A percentile compares a stretch with the other conserved stretches of the same genome.
These are phyloP conservation scores for Mortierella claussenii DNA, from an alignment of 192 early-diverging fungal species.

Conservation along the genomic window DNA sequence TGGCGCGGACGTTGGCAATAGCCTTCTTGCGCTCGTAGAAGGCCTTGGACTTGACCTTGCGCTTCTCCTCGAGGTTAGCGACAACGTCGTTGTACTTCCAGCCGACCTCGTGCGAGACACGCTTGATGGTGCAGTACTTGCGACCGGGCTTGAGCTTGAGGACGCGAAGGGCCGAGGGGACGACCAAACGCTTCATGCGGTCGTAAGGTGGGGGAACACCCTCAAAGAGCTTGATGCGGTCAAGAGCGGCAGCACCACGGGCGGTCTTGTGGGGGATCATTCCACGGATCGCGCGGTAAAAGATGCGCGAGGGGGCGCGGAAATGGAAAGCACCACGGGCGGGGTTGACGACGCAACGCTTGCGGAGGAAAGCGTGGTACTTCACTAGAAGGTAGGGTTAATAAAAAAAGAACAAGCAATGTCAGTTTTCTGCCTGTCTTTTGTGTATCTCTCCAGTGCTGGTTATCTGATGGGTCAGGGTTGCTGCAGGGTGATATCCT, in stretches of 20 bases:
- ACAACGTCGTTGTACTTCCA: slow-evolving; percentile 99
- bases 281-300: slow-evolving; percentile 97
- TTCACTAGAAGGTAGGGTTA: slow-evolving; percentile 72
- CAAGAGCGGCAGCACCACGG: slow-evolving; percentile 96
- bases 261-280: slow-evolving; percentile 99
- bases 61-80: slow-evolving; percentile 97
- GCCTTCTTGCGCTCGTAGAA: slow-evolving; percentile 95
- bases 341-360: slow-evolving; percentile 98
- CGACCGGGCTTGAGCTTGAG: slow-evolving; percentile 96
- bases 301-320: slow-evolving; percentile 96
- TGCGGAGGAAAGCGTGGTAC: slow-evolving; percentile 96
- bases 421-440: no score
- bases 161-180: slow-evolving; percentile 96
- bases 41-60: slow-evolving; percentile 93
- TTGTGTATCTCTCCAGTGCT: no score
- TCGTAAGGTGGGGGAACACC: slow-evolving; percentile 98
- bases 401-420: no score
- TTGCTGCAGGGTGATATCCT: no score
- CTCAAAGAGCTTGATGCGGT: slow-evolving; percentile 99
- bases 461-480: no score
- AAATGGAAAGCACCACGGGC: slow-evolving; percentile 98
- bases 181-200: slow-evolving; percentile 96
- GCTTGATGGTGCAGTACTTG: slow-evolving; percentile 96
- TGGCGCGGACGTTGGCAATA: slow-evolving; percentile 71
- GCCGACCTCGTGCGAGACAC: slow-evolving; percentile 95